Evolutionary conservation across 495 filamentous ascomycete genomes (phyloP), one percentile per base, ranked within the genome.

Genomic region (Acidomyces sp.): DNA sequence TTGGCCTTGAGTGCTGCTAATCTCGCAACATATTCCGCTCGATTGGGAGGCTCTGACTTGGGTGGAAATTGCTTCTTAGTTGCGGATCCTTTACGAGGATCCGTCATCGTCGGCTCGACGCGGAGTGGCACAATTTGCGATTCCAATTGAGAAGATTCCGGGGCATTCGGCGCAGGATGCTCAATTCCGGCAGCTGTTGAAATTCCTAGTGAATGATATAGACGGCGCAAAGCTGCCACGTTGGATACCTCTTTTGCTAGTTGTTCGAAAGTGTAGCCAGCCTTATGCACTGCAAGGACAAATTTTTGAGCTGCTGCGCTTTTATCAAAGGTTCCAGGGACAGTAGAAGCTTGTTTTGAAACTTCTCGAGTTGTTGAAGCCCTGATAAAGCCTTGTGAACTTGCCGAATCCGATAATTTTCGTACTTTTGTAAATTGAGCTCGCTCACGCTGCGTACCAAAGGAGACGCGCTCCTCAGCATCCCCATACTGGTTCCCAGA

Each of bases 211-310:
- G 11, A 11, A 18, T 35, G 37, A 38, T 39, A 46, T 37, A 51
- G 34, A 21, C 37, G 36, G 6, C 11, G n/a, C 23, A 49, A 29
- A 16, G 46, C 34, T 27, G 30, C 45, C 5, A 15, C 19, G 32
- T 45, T 40, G 3, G 23, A 22, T n/a, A 49, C 17, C 32, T 51
- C 36, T 6, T 16, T 7, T 1, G 34, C 42, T 15, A 51, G 43
- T 26, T 45, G 30, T 5, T 51, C 48, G 32, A 51, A 51, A 13
- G 42, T 46, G 29, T 46, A 41, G 16, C 48, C 48, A 12, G 42
- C 36, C 6, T 38, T 31, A 26, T 45, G 25, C 48, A 51, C 46
- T 22, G 37, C 23, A 2, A 28, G 22, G 1, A 51, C 43, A 27
- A 51, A 51, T 2, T n/a, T 13, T 19, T 18, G 10, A 16, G 43